Evolutionary conservation across 2,329 filamentous ascomycete species (phyloP).

Genomic region (Ophiostoma australiae): DNA sequence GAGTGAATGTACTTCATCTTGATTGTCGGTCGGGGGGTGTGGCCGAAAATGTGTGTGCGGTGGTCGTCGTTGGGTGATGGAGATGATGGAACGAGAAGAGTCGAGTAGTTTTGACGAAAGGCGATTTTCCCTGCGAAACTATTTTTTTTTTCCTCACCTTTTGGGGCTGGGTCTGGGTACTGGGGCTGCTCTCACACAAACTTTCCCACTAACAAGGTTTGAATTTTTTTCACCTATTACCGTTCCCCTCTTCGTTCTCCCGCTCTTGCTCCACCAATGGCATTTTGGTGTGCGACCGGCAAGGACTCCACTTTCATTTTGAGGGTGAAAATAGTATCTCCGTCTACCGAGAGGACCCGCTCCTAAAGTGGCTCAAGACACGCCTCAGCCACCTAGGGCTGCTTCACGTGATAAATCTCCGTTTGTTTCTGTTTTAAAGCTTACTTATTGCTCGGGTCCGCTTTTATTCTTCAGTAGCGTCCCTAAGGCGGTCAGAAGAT

Average conservation of each 20-base stretch:
- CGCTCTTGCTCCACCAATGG: not conserved
- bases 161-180: constrained; percentile 16
- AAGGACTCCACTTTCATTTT: not conserved
- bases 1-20: constrained; percentile 99
- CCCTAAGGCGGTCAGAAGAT: not conserved
- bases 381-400: constrained; percentile 3
- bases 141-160: constrained; percentile 22
- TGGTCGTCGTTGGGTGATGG: constrained; percentile 25
- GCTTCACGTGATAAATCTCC: not conserved
- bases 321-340: constrained; percentile 16
- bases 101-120: constrained; percentile 20
- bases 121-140: constrained; percentile 20
- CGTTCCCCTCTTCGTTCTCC: not conserved
- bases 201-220: constrained; percentile 22
- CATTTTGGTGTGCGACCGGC: constrained; percentile 15
- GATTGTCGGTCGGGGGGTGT: constrained; percentile 41
- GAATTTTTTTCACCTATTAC: constrained; percentile 23
- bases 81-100: constrained; percentile 19
- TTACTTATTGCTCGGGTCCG: not conserved
- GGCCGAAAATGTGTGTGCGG: constrained; percentile 19
- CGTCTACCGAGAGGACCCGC: constrained; percentile 2
- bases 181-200: constrained; percentile 22
- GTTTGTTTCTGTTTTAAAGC: not conserved
- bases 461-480: not conserved
- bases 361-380: not conserved